A percentile compares a stretch with the other conserved stretches of the same genome.
phyloP scores from a whole-genome alignment of 2,329 filamentous ascomycete genomes.

The Immersiporthe knoxdaviesiana region DNA sequence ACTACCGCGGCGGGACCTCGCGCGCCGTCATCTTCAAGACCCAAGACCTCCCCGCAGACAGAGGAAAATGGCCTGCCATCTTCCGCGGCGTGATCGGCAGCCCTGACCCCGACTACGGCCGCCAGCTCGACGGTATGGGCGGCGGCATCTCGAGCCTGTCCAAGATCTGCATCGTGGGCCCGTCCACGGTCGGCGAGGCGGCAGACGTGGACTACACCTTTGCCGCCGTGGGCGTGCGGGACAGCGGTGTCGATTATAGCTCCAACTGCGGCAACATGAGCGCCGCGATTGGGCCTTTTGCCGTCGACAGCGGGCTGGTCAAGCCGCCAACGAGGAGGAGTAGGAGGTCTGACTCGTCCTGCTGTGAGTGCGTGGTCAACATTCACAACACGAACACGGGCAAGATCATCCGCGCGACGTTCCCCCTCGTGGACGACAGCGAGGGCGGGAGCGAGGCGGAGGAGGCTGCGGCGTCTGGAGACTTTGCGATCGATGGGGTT shows the following conservation, averaged over 20 bases:
- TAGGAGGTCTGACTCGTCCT: too few species aligned
- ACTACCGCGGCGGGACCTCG: constrained; percentile 72
- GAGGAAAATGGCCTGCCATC: constrained; percentile 53
- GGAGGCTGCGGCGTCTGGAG: constrained; percentile 44
- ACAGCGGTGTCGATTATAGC: constrained; percentile 64
- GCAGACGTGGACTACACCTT: constrained; percentile 74
- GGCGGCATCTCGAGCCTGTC: constrained; percentile 70
- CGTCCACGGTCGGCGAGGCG: constrained; percentile 47
- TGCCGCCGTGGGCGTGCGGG: constrained; percentile 67
- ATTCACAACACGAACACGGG: constrained; percentile 74
- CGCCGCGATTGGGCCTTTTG: constrained; percentile 67
- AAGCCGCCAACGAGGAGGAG: constrained; percentile 6
- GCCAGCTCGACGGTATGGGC: constrained; percentile 74
- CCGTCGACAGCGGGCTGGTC: constrained; percentile 58
- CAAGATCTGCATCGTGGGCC: constrained; percentile 70
- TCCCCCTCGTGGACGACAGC: constrained; percentile 37
- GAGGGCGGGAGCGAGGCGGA: constrained; percentile 35
- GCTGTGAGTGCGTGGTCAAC: constrained; percentile 51
- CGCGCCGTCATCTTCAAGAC: constrained; percentile 64
- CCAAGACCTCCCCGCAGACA: constrained; percentile 53
- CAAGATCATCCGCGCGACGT: constrained; percentile 52
- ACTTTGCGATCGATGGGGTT: constrained; percentile 46
- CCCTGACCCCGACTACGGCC: constrained; percentile 64
- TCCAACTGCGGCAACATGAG: constrained; percentile 81
- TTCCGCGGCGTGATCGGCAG: constrained; percentile 65